A percentile compares a stretch with the other conserved stretches of the same genome.
These are phyloP conservation scores for Tricholoma sp. DNA, from an alignment of 768 basidiomycete genomes.

Conservation along the genomic window DNA sequence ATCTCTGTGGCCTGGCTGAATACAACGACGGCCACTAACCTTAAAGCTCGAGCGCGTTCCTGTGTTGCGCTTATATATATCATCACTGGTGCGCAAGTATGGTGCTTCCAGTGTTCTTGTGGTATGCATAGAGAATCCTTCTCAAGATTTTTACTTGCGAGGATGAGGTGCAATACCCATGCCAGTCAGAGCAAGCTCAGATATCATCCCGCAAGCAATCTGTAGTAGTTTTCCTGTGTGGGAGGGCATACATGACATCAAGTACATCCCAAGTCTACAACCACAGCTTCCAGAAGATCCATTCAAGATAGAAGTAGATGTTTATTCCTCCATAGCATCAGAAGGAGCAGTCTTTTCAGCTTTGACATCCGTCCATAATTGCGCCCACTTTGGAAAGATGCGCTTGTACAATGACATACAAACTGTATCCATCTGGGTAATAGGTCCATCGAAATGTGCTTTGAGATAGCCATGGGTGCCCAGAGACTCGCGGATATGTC, in stretches of 20 bases:
- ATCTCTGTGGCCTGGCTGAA: too few species aligned
- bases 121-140: too few species aligned
- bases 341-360: constrained; percentile 3
- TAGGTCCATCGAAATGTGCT: constrained; percentile 88
- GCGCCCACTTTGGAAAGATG: constrained; percentile 85
- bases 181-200: not conserved
- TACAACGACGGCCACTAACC: too few species aligned
- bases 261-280: not conserved
- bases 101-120: too few species aligned
- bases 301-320: not conserved
- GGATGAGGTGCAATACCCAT: not conserved
- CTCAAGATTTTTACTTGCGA: not conserved
- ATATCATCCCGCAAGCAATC: too few species aligned
- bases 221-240: not conserved
- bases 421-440: constrained; percentile 95
- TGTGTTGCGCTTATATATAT: too few species aligned
- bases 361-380: constrained; percentile 37
- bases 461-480: constrained; percentile 99
- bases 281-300: not conserved
- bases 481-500: constrained; percentile 87
- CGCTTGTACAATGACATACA: constrained; percentile 96
- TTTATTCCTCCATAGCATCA: constrained; percentile 39
- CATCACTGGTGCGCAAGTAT: too few species aligned
- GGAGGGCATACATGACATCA: not conserved
- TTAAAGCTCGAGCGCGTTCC: too few species aligned